Evolutionary conservation across 306 rosid species (phyloP).

Genomic region (Hippophae rhamnoides): DNA sequence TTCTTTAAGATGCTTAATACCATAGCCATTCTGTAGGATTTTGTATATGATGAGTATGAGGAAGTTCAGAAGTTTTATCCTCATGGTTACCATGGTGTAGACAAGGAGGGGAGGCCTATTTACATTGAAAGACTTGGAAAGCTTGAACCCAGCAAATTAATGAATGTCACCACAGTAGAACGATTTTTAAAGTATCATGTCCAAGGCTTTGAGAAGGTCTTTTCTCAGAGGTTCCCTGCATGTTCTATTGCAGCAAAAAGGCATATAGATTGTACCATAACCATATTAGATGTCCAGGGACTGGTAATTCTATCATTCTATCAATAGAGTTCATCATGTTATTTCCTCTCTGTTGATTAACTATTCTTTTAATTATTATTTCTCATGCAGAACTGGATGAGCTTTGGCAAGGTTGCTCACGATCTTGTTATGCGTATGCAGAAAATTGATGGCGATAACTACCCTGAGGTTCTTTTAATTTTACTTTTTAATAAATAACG

Average conservation of each 20-base stretch:
- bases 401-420: constrained; percentile 72
- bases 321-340: constrained; percentile 12
- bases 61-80: constrained; percentile 81
- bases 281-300: constrained; percentile 84
- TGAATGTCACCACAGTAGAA: constrained; percentile 78
- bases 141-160: constrained; percentile 71
- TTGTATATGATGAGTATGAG: constrained; percentile 61
- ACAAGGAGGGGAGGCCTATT: constrained; percentile 84
- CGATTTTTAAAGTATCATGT: constrained; percentile 81
- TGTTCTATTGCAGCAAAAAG: constrained; percentile 86
- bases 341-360: constrained; percentile 6
- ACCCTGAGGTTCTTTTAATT: constrained; percentile 69
- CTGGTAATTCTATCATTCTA: constrained; percentile 42
- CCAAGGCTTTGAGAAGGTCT: constrained; percentile 86
- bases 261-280: constrained; percentile 65
- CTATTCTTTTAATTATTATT: constrained; percentile 13
- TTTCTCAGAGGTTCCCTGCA: constrained; percentile 81
- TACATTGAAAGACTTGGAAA: constrained; percentile 92
- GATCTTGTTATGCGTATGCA: constrained; percentile 88
- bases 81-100: constrained; percentile 95
- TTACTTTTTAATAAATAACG: constrained; percentile 8
- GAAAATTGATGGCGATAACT: constrained; percentile 90
- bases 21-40: constrained; percentile 45
- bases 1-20: not conserved
- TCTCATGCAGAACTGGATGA: constrained; percentile 65